phyloP scores from a whole-genome alignment of 345 rosid species.

The Brassica rapa region DNA sequence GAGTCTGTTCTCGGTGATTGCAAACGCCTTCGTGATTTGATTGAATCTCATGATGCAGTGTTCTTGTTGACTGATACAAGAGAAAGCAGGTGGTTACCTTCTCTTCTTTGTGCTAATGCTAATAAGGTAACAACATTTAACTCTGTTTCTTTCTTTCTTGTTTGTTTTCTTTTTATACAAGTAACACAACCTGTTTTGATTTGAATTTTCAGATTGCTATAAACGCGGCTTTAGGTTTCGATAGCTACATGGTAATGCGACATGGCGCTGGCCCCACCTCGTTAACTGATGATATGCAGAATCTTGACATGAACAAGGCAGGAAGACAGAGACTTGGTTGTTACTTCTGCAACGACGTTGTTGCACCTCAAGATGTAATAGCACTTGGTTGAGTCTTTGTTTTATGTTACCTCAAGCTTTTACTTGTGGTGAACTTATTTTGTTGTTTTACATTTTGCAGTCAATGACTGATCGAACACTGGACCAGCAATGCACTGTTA shows the following conservation, averaged over 20 bases:
- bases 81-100: slow-evolving; percentile 98
- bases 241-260: slow-evolving; percentile 95
- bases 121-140: slow-evolving; percentile 58
- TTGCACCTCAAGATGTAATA: slow-evolving; percentile 90
- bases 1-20: slow-evolving; percentile 73
- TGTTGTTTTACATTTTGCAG: slow-evolving; percentile 44
- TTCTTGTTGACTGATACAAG: slow-evolving; percentile 96
- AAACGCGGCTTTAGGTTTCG: slow-evolving; percentile 93
- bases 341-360: slow-evolving; percentile 96
- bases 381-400: not conserved
- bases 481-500: slow-evolving; percentile 98
- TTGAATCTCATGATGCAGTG: slow-evolving; percentile 83
- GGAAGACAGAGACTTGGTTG: slow-evolving; percentile 74
- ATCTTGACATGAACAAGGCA: slow-evolving; percentile 47
- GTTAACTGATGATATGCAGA: slow-evolving; percentile 47
- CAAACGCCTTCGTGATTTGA: slow-evolving; percentile 58
- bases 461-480: slow-evolving; percentile 90
- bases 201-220: slow-evolving; percentile 65
- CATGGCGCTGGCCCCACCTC: slow-evolving; percentile 85
- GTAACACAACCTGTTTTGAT: not conserved
- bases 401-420: not conserved
- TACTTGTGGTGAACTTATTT: not conserved
- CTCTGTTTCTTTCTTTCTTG: not conserved
- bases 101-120: slow-evolving; percentile 73
- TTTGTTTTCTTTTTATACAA: not conserved